A percentile compares a stretch with the other conserved stretches of the same genome.
Evolutionary conservation across 805 yeast genomes (phyloP).

Genomic region (Candida ponderosae): DNA sequence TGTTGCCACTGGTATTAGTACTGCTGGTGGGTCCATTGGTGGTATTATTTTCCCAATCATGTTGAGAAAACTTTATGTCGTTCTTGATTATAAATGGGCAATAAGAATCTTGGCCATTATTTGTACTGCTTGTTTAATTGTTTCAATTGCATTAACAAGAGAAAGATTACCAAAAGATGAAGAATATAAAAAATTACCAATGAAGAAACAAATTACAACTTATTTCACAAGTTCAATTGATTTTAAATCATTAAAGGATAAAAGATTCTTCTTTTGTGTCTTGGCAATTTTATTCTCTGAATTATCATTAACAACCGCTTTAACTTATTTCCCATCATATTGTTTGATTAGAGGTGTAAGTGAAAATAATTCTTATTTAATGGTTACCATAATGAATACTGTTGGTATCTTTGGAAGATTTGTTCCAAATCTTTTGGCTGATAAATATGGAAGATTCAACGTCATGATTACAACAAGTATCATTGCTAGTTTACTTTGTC

Average conservation of each 20-base stretch:
- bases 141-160: slow-evolving; percentile 19
- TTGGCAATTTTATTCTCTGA: slow-evolving; percentile 38
- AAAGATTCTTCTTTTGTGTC: slow-evolving; percentile 32
- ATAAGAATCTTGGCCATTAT: slow-evolving; percentile 41
- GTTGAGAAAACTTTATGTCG: slow-evolving; percentile 30
- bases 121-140: slow-evolving; percentile 17
- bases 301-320: slow-evolving; percentile 34
- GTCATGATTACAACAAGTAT: slow-evolving; percentile 28
- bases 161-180: background rate
- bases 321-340: slow-evolving; percentile 45
- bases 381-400: slow-evolving; percentile 33
- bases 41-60: slow-evolving; percentile 40
- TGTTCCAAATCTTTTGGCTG: slow-evolving; percentile 25
- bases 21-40: slow-evolving; percentile 45
- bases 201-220: background rate
- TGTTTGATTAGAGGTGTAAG: slow-evolving; percentile 15
- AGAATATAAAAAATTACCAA: background rate
- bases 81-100: slow-evolving; percentile 48
- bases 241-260: slow-evolving; percentile 33
- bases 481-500: slow-evolving; percentile 25
- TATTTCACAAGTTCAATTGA: slow-evolving; percentile 21
- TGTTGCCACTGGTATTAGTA: slow-evolving; percentile 36
- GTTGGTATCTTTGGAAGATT: slow-evolving; percentile 26
- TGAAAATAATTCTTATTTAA: slow-evolving; percentile 27
- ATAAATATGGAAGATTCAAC: slow-evolving; percentile 38